Evolutionary conservation across 495 filamentous ascomycete genomes (phyloP).

Genomic region (Cudoniella acicularis): DNA sequence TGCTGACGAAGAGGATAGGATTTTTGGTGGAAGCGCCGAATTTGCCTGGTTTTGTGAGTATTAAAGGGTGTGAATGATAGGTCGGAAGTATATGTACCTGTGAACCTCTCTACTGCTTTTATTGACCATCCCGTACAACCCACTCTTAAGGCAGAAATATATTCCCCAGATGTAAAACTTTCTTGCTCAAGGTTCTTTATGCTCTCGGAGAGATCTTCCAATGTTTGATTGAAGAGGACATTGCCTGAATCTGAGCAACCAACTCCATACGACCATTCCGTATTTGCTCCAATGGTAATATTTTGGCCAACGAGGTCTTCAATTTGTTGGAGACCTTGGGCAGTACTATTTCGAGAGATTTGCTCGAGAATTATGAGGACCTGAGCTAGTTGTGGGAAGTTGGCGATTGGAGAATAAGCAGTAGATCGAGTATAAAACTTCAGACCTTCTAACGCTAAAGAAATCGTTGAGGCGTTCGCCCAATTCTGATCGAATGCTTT

Average conservation of each 20-base stretch:
- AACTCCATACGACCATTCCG: neutral
- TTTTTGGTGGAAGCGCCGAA: slow-evolving; percentile 40
- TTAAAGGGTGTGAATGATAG: neutral
- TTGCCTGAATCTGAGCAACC: neutral
- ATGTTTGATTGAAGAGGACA: neutral
- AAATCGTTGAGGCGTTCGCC: neutral
- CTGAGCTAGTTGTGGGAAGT: neutral
- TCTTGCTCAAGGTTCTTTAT: neutral
- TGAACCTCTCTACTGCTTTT: neutral
- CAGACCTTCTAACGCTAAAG: neutral
- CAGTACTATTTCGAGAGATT: neutral
- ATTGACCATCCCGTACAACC: neutral
- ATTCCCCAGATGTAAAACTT: neutral
- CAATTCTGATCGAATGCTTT: neutral
- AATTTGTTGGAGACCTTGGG: neutral
- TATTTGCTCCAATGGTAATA: neutral
- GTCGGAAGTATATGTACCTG: neutral
- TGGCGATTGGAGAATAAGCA: neutral
- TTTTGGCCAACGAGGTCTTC: neutral
- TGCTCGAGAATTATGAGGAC: neutral
- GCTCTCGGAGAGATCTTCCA: neutral
- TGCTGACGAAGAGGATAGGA: slow-evolving; percentile 42
- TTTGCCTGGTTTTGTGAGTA: slow-evolving; percentile 18
- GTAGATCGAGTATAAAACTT: neutral
- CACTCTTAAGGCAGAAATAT: neutral